Evolutionary conservation across 2,329 filamentous ascomycete species (phyloP).

Genomic region (Neurospora sp.): DNA sequence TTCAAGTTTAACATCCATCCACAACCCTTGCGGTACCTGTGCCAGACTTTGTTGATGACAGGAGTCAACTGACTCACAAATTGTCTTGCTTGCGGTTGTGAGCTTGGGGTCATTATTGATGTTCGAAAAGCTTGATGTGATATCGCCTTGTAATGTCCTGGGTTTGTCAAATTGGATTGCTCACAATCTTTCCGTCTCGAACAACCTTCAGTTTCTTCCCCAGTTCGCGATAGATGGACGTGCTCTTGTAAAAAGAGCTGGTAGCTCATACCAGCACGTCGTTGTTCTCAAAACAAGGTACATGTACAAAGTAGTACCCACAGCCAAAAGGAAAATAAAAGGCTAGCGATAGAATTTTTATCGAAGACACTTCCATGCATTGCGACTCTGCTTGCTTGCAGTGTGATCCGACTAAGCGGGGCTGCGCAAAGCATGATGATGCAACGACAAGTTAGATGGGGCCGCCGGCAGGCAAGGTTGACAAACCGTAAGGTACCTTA

Average conservation of each 20-base stretch:
- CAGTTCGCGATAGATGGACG: not conserved
- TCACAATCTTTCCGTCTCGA: not conserved
- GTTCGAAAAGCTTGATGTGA: not conserved
- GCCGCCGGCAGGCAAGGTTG: not conserved
- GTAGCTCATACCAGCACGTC: not conserved
- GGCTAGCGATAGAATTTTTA: not conserved
- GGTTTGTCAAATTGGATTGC: not conserved
- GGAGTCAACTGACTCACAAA: not conserved
- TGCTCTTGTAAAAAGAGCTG: not conserved
- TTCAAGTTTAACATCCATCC: not conserved
- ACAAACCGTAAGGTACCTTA: not conserved
- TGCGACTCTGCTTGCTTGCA: not conserved
- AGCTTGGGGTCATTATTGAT: not conserved
- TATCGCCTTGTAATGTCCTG: not conserved
- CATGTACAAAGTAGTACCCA: not conserved
- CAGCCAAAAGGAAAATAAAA: not conserved
- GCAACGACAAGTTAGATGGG: not conserved
- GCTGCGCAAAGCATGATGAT: not conserved
- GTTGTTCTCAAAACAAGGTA: not conserved
- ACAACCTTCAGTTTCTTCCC: not conserved
- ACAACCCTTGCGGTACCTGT: not conserved
- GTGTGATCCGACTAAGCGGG: not conserved
- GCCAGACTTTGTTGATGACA: not conserved
- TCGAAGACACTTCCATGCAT: not conserved
- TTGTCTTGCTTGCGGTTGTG: not conserved